Evolutionary conservation across 2,329 filamentous ascomycete genomes (phyloP).

Genomic region (Daldinia sp.): DNA sequence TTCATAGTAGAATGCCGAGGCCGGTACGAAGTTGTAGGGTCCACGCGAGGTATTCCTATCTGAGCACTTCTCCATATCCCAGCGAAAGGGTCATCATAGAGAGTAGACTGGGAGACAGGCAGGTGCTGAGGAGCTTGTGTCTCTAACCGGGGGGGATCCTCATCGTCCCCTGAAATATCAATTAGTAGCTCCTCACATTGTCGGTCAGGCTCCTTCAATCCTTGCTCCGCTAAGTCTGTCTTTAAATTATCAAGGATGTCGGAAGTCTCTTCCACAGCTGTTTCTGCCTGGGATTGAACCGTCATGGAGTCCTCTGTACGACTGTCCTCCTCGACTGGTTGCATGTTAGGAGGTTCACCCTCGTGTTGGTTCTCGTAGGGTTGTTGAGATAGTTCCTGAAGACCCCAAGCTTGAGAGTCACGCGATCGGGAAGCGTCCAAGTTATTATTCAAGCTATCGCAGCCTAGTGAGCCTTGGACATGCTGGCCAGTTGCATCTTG

Average conservation of each 20-base stretch:
- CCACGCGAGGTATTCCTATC: not conserved
- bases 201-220: not conserved
- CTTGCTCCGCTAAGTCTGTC: not conserved
- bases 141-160: not conserved
- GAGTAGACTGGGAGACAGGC: not conserved
- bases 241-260: not conserved
- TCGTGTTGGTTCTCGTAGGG: not conserved
- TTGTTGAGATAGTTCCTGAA: not conserved
- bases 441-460: too few relatives aligned
- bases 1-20: not conserved
- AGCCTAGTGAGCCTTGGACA: too few relatives aligned
- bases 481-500: too few relatives aligned
- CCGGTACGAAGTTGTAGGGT: not conserved
- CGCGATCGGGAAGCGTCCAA: not conserved
- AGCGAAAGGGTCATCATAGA: constrained; percentile 6
- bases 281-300: too few relatives aligned
- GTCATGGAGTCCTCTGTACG: not conserved
- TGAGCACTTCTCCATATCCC: not conserved
- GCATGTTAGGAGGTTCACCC: too few relatives aligned
- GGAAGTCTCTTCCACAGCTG: not conserved
- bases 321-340: not conserved
- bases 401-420: too few relatives aligned
- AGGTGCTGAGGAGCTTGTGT: not conserved
- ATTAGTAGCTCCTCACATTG: not conserved
- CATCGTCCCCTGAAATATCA: not conserved